Evolutionary conservation across 805 yeast species (phyloP).

Genomic region (Danielia reshetovae): DNA sequence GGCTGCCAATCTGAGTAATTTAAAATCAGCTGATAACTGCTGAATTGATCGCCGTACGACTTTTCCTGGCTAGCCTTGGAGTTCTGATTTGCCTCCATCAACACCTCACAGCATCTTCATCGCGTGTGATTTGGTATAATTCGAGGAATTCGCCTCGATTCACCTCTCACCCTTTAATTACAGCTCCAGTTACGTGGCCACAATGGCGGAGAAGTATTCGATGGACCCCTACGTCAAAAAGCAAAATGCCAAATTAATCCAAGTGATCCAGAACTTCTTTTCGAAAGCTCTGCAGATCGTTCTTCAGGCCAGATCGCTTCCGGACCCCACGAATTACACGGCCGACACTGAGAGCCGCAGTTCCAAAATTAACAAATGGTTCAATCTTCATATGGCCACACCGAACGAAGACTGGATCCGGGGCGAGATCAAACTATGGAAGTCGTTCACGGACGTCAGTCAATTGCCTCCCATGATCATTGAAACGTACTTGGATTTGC

Average conservation of each 20-base stretch:
- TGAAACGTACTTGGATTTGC: slow-evolving; percentile 74
- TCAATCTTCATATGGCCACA: slow-evolving; percentile 46
- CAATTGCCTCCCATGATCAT: slow-evolving; percentile 77
- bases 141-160: too few species aligned
- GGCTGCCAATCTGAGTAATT: too few species aligned
- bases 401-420: slow-evolving; percentile 28
- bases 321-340: slow-evolving; percentile 17
- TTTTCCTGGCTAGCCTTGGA: too few species aligned
- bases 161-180: too few species aligned
- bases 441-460: slow-evolving; percentile 36
- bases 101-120: too few species aligned
- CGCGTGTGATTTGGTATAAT: too few species aligned
- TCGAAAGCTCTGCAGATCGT: slow-evolving; percentile 58
- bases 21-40: too few species aligned
- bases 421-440: slow-evolving; percentile 68
- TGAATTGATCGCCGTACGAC: too few species aligned
- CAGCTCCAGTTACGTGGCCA: too few species aligned
- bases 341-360: slow-evolving; percentile 10
- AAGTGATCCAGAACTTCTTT: slow-evolving; percentile 59
- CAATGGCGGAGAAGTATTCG: too few species aligned
- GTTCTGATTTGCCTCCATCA: too few species aligned
- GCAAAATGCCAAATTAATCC: slow-evolving; percentile 34
- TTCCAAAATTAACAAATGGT: slow-evolving; percentile 55
- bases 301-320: slow-evolving; percentile 40
- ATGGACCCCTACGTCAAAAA: slow-evolving; percentile 5